These are phyloP conservation scores for Collybia sp. DNA, from an alignment of 768 basidiomycete genomes.

Conservation along the genomic window DNA sequence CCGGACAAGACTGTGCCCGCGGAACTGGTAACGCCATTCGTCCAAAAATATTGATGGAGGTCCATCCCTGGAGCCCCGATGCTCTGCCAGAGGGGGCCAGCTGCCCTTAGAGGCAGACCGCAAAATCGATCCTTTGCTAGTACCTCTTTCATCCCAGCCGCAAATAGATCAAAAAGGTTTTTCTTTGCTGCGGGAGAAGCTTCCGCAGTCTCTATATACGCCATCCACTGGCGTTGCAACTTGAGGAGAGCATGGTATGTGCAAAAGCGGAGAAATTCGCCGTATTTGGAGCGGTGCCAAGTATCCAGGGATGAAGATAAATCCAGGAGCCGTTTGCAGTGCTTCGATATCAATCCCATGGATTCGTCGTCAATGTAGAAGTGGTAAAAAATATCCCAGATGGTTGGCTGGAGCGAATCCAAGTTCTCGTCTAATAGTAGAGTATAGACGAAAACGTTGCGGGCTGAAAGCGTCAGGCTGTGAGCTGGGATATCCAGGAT, in stretches of 20 bases:
- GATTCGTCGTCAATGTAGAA: constrained; percentile 35
- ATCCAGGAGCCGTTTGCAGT: constrained; percentile 32
- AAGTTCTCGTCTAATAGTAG: constrained; percentile 29
- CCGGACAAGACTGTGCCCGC: constrained; percentile 7
- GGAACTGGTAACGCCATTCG: constrained; percentile 31
- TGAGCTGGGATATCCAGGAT: too few relatives aligned
- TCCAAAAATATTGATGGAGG: constrained; percentile 31
- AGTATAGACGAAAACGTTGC: constrained; percentile 43
- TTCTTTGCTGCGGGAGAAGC: constrained; percentile 15
- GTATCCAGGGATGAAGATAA: constrained; percentile 22
- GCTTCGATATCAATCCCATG: constrained; percentile 24
- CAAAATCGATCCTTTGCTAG: constrained; percentile 1
- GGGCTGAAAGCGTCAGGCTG: constrained; percentile 24
- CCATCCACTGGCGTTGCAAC: constrained; percentile 35
- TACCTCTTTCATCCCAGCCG: constrained; percentile 12
- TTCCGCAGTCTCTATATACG: constrained; percentile 24
- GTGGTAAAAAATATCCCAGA: constrained; percentile 49
- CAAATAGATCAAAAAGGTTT: constrained; percentile 15
- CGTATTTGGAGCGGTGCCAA: constrained; percentile 39
- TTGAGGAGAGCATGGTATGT: constrained; percentile 30
- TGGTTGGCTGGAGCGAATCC: constrained; percentile 4
- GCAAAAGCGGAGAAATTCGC: constrained; percentile 29
- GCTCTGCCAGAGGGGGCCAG: constrained; percentile 27
- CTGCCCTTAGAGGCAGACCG: constrained; percentile 18
- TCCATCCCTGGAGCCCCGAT: constrained; percentile 10